Base-by-base conservation (phyloP, 495 filamentous ascomycete species). In the Penicillium manginii region DNA sequence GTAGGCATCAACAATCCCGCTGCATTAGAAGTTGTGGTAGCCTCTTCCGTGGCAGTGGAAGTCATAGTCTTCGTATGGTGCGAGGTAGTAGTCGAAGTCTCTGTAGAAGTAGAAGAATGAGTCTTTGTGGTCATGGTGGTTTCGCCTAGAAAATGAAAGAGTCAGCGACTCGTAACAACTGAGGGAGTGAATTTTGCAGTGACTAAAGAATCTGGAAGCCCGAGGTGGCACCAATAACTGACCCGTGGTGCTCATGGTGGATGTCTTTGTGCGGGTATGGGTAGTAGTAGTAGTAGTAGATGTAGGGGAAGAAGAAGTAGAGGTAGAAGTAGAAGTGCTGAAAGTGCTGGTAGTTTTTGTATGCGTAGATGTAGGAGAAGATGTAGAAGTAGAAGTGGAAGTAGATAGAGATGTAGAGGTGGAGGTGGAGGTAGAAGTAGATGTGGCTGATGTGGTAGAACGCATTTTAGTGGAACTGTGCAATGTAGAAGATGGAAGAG, bases 1-100 rank as follows among this genome's bases (percentile, higher is more conserved):
- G 59, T 69, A 78, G 32, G 83, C 37, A 64, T 49, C 19, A 69
- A 53, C 11, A 55, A 12, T 5, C 59, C 62, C 45, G 62, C 67
- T 11, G 64, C 63, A 26, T 68, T 68, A 1, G 67, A 55, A 9
- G 63, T 64, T 0, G 60, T 60, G 47, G 54, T 57, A 2, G 60
- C 51, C 14, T 59, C 54, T 15, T 57, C 60, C 19, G 59, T 58
- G 10, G 66, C 57, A 12, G 60, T 61, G 3, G 65, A 55, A 12
- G 60, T 61, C 6, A 46, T 51, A 21, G 59, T 61, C 51, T 59
- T 58, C 0, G 59, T 59, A 23, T 52, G 57, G 18, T 47, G 56
- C 8, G 56, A 50, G 17, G 55, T 64, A n/a, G 60, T 59, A 29
- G 59, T 42, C 35, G 35, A 37, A 37, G 35, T 37, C 26, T 29